phyloP scores from a whole-genome alignment of 1,284 basidiomycete species.

The Ganoderma meredithae region DNA sequence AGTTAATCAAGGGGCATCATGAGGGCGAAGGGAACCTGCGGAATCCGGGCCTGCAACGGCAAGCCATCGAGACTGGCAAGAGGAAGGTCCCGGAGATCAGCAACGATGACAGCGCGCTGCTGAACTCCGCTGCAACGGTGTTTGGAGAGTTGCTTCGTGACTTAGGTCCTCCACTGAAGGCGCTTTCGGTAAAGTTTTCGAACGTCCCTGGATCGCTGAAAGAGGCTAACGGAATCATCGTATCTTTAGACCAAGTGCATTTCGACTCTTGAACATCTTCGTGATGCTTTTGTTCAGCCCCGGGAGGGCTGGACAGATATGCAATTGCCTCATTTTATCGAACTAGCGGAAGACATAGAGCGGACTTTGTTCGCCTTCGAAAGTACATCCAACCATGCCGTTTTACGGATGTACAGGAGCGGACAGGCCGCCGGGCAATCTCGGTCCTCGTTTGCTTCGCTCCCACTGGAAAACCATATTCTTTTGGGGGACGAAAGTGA shows the following conservation, averaged over 20 bases:
- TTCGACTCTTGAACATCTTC: slow-evolving; percentile 63
- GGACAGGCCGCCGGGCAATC: slow-evolving; percentile 52
- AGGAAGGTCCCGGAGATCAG: slow-evolving; percentile 46
- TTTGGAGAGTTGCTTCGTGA: slow-evolving; percentile 88
- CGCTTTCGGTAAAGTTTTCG: slow-evolving; percentile 64
- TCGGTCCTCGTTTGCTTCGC: slow-evolving; percentile 42
- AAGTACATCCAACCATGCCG: slow-evolving; percentile 82
- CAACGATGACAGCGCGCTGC: slow-evolving; percentile 62
- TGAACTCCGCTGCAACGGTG: slow-evolving; percentile 75
- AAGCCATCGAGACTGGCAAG: slow-evolving; percentile 37
- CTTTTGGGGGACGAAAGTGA: slow-evolving; percentile 61
- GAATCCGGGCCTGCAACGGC: slow-evolving; percentile 32
- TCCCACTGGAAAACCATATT: slow-evolving; percentile 46
- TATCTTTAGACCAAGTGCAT: slow-evolving; percentile 62
- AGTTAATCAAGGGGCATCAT: slow-evolving; percentile 73
- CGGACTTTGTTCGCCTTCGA: slow-evolving; percentile 78
- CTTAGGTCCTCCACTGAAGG: slow-evolving; percentile 80
- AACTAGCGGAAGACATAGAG: slow-evolving; percentile 72
- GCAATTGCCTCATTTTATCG: slow-evolving; percentile 63
- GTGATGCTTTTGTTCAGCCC: slow-evolving; percentile 64
- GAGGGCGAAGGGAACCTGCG: slow-evolving; percentile 57
- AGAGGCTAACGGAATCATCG: not conserved
- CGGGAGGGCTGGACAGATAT: slow-evolving; percentile 42
- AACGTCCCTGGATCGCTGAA: slow-evolving; percentile 5
- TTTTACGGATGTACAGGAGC: slow-evolving; percentile 76